A percentile compares a stretch with the other conserved stretches of the same genome.
These are phyloP conservation scores for Phytophthora parvispora DNA, from an alignment of 352 stramenopile species.

Conservation along the genomic window DNA sequence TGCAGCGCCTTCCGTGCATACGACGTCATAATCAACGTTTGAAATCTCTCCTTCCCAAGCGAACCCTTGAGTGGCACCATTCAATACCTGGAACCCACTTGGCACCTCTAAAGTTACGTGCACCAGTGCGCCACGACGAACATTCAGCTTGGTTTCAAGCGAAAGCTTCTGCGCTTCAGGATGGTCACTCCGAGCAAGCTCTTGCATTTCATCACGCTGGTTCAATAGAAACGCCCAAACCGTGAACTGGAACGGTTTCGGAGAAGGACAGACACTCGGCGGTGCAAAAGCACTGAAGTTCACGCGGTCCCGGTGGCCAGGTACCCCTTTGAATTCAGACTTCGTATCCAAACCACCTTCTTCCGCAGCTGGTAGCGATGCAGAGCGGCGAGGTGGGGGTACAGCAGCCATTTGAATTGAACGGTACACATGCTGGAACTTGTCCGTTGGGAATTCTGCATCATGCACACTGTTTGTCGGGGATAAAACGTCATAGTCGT, in stretches of 20 bases:
- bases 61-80: conserved; percentile 75
- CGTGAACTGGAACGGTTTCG: conserved; percentile 75
- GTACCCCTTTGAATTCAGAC: conserved; percentile 53
- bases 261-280: conserved; percentile 61
- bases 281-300: conserved; percentile 85
- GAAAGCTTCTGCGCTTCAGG: conserved; percentile 54
- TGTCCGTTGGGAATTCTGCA: conserved; percentile 71
- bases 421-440: conserved; percentile 80
- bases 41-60: conserved; percentile 78
- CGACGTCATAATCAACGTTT: conserved; percentile 64
- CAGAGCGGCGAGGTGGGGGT: conserved; percentile 12
- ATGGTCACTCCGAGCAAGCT: conserved; percentile 52
- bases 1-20: conserved; percentile 59
- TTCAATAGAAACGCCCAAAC: conserved; percentile 84
- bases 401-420: conserved; percentile 60
- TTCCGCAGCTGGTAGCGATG: conserved; percentile 23
- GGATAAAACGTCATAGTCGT: conserved; percentile 63
- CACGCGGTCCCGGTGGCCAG: conserved; percentile 69
- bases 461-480: conserved; percentile 68
- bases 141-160: conserved; percentile 70
- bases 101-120: conserved; percentile 80
- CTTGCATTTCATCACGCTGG: conserved; percentile 75
- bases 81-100: conserved; percentile 67
- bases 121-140: conserved; percentile 79
- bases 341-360: conserved; percentile 28